phyloP scores from a whole-genome alignment of 306 rosid genomes.

The Alnus glutinosa region DNA sequence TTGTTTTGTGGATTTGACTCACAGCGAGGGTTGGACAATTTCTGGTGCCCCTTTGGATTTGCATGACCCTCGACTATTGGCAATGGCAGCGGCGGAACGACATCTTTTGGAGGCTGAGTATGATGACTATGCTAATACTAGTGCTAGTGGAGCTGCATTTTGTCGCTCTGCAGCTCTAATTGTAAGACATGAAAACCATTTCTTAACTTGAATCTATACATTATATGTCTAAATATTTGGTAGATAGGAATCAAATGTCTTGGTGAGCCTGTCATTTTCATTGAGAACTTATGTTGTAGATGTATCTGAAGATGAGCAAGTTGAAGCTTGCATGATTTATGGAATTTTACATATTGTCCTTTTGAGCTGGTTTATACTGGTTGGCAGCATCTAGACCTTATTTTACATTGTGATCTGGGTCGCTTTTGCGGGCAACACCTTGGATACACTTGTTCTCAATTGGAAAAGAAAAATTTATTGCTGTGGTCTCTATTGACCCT shows the following conservation, averaged over 20 bases:
- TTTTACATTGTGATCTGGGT: background rate
- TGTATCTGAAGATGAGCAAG: background rate
- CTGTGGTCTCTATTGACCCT: background rate
- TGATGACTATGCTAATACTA: conserved; percentile 47
- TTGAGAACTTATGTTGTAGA: background rate
- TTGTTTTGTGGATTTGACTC: conserved; percentile 19
- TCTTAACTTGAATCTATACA: conserved; percentile 9
- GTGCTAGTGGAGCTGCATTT: conserved; percentile 51
- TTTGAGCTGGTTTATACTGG: background rate
- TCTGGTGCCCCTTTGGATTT: conserved; percentile 53
- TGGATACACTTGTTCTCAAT: background rate
- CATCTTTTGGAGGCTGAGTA: conserved; percentile 51
- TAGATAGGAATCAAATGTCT: background rate
- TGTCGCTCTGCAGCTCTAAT: conserved; percentile 55
- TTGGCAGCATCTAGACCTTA: conserved; percentile 1
- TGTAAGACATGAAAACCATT: conserved; percentile 31
- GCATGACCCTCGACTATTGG: conserved; percentile 54
- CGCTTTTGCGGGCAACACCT: background rate
- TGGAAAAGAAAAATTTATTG: background rate
- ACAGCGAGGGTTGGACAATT: conserved; percentile 54
- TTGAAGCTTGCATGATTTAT: background rate
- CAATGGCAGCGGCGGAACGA: conserved; percentile 63
- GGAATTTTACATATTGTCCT: background rate
- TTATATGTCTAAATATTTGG: background rate
- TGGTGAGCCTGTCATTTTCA: background rate